These are phyloP conservation scores for Geranomyces michiganensis DNA, from an alignment of 192 early-diverging fungal species.

Conservation along the genomic window DNA sequence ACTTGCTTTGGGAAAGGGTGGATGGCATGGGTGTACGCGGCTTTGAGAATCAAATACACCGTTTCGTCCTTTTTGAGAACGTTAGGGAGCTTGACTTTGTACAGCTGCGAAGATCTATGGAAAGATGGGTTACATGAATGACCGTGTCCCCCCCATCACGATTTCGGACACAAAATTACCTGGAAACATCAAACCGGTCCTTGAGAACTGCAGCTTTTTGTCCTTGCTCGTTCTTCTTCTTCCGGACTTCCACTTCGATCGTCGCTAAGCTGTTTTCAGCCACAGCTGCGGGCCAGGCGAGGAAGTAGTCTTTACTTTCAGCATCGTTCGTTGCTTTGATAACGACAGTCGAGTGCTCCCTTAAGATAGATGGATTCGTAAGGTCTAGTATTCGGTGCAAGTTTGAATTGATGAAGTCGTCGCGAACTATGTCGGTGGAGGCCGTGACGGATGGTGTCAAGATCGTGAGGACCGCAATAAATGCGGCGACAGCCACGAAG, in stretches of 20 bases:
- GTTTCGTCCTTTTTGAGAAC: constrained; percentile 32
- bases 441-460: not conserved
- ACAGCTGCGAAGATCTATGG: constrained; percentile 14
- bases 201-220: constrained; percentile 3
- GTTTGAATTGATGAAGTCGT: constrained; percentile 54
- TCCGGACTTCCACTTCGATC: constrained; percentile 45
- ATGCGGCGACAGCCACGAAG: too few species aligned
- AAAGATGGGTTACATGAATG: not conserved
- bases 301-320: constrained; percentile 34
- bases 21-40: constrained; percentile 40
- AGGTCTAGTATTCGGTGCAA: constrained; percentile 67
- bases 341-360: constrained; percentile 52
- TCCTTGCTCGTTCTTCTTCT: constrained; percentile 39
- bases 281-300: constrained; percentile 29
- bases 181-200: constrained; percentile 20
- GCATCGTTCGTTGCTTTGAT: constrained; percentile 46
- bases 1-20: constrained; percentile 49
- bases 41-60: constrained; percentile 31
- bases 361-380: constrained; percentile 48
- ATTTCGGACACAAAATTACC: constrained; percentile 8
- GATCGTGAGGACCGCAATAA: not conserved
- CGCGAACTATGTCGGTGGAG: not conserved
- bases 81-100: constrained; percentile 26
- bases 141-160: not conserved
- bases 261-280: constrained; percentile 32